Base-by-base conservation (phyloP, 805 yeast genomes). In the Lipomyces kockii region DNA sequence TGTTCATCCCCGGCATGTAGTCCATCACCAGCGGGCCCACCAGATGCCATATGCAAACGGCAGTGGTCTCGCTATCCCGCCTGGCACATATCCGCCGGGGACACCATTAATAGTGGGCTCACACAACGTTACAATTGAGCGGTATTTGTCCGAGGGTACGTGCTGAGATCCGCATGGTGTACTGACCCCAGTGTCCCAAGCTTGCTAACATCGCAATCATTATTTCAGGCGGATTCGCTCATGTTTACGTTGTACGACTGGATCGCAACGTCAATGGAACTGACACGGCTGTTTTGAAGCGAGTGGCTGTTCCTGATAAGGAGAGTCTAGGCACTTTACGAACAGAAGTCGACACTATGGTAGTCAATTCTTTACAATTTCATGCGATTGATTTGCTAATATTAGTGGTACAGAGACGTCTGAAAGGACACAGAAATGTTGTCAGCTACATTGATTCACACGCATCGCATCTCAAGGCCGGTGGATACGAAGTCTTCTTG, bases 341-440 rank as follows among this genome's bases (percentile, higher is more conserved):
- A 69, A 97, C 96, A 52, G 99, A 95, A 78, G 99, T 95, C 17
- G 98, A 95, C 76, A 97, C 98, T 12, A 94, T 95, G 98, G 75
- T 72, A 57, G 66, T 54, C 8, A 11, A 12, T 22, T 34, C 3
- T 17, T 14, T 35, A 14, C 2, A 51, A 6, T 25, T 22, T 5
- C 20, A 55, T 43, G 49, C 8, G 22, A 43, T 43, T 43, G 49
- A n/a, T 43, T 43, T 43, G 20, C 49, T 43, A 43, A 43, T 7
- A 52, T 25, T 27, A 17, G n/a, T 3, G 12, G 11, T 35, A 5
- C 43, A 72, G 75, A 90, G 91, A 78, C 83, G 97, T 34, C 82
- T 95, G 43, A 82, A 88, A 69, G 97, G 97, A 8, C 85, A 90
- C 71, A 84, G 85, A 58, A 88, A 89, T 76, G 87, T 95, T 69